A percentile compares a stretch with the other conserved stretches of the same genome.
Conservation (phyloP, 345 rosid genomes). For the Aurinia saxatilis region DNA sequence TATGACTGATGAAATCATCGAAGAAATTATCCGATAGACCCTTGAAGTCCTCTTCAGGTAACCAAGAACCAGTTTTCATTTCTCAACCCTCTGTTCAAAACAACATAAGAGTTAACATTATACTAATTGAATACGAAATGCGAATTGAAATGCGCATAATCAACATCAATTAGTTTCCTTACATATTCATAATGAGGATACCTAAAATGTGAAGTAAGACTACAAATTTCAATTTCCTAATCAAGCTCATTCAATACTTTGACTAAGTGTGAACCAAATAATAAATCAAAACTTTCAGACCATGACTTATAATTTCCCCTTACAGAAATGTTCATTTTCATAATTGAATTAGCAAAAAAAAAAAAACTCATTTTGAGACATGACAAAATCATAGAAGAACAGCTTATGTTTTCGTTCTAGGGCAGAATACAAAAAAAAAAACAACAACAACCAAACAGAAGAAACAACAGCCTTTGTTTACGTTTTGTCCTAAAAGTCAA, state of each 20-base stretch:
- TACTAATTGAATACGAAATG: too few relatives aligned
- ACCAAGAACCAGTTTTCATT: slow-evolving; percentile 46
- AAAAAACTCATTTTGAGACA: neutral
- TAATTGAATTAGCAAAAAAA: neutral
- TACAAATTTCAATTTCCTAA: too few relatives aligned
- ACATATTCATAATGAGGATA: too few relatives aligned
- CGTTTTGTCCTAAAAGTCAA: neutral
- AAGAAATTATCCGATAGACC: slow-evolving; percentile 56
- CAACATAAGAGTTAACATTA: neutral
- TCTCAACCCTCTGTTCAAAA: slow-evolving; percentile 26
- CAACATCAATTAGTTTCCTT: too few relatives aligned
- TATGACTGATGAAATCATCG: slow-evolving; percentile 43
- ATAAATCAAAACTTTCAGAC: too few relatives aligned
- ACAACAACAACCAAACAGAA: neutral
- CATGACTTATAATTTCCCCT: neutral
- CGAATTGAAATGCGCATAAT: too few relatives aligned
- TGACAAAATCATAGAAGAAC: neutral
- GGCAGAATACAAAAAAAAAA: slow-evolving; percentile 3
- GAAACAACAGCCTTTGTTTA: neutral
- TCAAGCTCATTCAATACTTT: too few relatives aligned
- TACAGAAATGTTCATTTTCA: neutral
- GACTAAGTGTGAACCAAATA: too few relatives aligned
- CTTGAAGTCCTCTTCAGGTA: slow-evolving; percentile 45
- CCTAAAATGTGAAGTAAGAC: too few relatives aligned
- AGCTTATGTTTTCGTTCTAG: neutral